Base-by-base conservation (phyloP, 257 asterid genomes). In the Petrea volubilis region DNA sequence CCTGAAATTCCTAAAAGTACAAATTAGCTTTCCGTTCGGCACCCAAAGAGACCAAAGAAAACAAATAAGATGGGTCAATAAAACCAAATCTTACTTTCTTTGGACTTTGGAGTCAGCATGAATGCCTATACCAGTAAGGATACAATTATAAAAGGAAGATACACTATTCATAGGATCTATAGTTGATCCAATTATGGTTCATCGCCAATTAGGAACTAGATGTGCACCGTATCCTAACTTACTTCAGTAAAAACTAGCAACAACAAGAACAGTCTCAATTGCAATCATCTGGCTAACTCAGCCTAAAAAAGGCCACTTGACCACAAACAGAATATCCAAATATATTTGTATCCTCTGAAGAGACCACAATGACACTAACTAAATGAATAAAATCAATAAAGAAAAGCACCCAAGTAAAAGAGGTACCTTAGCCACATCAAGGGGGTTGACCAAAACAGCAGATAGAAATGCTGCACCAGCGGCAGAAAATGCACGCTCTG, bases 391-490 rank as follows among this genome's bases (percentile, higher is more conserved):
- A 4, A 11, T 14, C n/a, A 51, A 3, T n/a, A 21, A 34, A 28
- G 11, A 47, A 51, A 34, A 66, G 63, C 31, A 67, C 28, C 8
- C 47, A 77, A 15, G 8, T 43, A 36, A 36, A 27, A 57, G 18
- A 56, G 52, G 44, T 60, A 93, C 98, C 98, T 93, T 93, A 65
- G 50, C 98, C 79, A 93, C 91, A 73, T 93, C 97, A 24, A 93
- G 96, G 8, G 98, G 98, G 50, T 93, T 91, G 21, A 91, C 96
- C 74, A 93, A 81, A 70, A 91, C 66, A 14, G 96, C 98, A 0
- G 98, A 93, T 72, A 93, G 79, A 81, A 93, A 78, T 1, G 98
- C 97, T 3, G 98, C 96, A 71, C 98, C 98, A 13, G 89, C 96
- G 6, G 98, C 98, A 72, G 98, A 91, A 36, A 91, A 60, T 25